A percentile compares a stretch with the other conserved stretches of the same genome.
phyloP scores from a whole-genome alignment of 2,329 filamentous ascomycete species.

The Pseudocercospora eumusae region DNA sequence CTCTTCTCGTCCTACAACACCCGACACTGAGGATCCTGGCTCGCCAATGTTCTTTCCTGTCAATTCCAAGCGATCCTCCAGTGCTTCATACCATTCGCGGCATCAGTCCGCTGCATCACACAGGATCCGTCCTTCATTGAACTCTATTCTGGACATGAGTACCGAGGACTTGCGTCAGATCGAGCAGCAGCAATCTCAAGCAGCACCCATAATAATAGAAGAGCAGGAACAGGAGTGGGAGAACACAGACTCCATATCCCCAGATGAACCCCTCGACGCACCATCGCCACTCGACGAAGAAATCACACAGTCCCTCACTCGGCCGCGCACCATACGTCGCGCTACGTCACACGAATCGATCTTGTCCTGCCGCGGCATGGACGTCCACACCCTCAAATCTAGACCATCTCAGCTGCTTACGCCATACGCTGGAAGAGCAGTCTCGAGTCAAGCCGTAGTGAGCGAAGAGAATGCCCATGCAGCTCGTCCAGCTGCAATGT shows the following conservation, averaged over 20 bases:
- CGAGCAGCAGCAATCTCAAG: conserved; percentile 25
- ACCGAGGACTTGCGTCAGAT: conserved; percentile 33
- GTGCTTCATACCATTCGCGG: conserved; percentile 38
- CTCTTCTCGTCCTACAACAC: conserved; percentile 75
- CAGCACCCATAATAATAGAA: conserved; percentile 35
- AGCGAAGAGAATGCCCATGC: conserved; percentile 40
- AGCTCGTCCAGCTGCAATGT: conserved; percentile 42
- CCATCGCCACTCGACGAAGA: conserved; percentile 33
- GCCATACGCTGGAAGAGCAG: conserved; percentile 52
- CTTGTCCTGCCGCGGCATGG: conserved; percentile 81
- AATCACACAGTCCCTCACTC: conserved; percentile 35
- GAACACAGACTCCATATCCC: conserved; percentile 24
- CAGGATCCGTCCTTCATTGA: conserved; percentile 30
- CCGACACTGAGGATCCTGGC: conserved; percentile 64
- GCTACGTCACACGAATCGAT: conserved; percentile 83
- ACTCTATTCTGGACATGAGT: conserved; percentile 38
- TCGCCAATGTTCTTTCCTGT: conserved; percentile 65
- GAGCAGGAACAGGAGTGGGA: conserved; percentile 37
- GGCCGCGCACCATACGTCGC: conserved; percentile 53
- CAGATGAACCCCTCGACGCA: conserved; percentile 20
- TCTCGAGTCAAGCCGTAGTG: conserved; percentile 51
- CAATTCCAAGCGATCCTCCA: conserved; percentile 60
- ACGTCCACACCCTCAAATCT: conserved; percentile 74
- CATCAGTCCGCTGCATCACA: conserved; percentile 24
- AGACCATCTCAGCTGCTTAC: conserved; percentile 73